These are phyloP conservation scores for Ganoderma sinense DNA, from an alignment of 1,284 basidiomycete genomes.

Conservation along the genomic window DNA sequence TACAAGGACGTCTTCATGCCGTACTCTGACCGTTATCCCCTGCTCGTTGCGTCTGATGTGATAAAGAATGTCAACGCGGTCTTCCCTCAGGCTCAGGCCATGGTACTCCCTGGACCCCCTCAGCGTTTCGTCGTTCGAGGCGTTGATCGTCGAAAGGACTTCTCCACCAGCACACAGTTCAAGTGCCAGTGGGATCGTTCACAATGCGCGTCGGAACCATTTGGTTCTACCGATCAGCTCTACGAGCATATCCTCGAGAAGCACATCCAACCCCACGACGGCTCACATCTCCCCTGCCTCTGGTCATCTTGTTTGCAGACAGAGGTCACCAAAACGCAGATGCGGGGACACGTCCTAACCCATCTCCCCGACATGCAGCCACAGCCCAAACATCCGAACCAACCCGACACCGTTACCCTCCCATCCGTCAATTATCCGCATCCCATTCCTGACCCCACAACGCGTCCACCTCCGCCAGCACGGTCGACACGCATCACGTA, in stretches of 20 bases:
- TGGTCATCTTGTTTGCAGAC: constrained; percentile 71
- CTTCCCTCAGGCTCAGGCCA: constrained; percentile 82
- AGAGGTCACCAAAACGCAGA: constrained; percentile 52
- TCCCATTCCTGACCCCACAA: constrained; percentile 67
- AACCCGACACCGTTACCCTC: constrained; percentile 73
- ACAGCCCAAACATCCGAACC: constrained; percentile 62
- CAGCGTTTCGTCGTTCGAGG: constrained; percentile 85
- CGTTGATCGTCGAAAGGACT: constrained; percentile 71
- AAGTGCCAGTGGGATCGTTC: constrained; percentile 74
- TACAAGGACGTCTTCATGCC: constrained; percentile 80
- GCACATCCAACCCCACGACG: constrained; percentile 57
- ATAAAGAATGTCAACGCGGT: constrained; percentile 86
- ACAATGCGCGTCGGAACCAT: constrained; percentile 57
- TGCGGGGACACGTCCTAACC: constrained; percentile 75
- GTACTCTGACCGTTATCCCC: constrained; percentile 58
- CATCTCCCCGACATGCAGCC: constrained; percentile 69
- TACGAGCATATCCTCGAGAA: constrained; percentile 68
- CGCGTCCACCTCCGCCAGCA: constrained; percentile 67
- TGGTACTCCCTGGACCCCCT: constrained; percentile 76
- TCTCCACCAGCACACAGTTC: constrained; percentile 60
- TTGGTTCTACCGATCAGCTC: constrained; percentile 62
- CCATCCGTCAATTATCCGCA: constrained; percentile 59
- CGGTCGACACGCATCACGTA: constrained; percentile 65
- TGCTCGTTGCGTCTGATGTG: constrained; percentile 84
- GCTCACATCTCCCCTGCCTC: constrained; percentile 57